Percentiles rank a stretch among this genome's conserved stretches.
Evolutionary conservation across 257 asterid genomes (phyloP).

Genomic region (Ajuga chamaepitys): DNA sequence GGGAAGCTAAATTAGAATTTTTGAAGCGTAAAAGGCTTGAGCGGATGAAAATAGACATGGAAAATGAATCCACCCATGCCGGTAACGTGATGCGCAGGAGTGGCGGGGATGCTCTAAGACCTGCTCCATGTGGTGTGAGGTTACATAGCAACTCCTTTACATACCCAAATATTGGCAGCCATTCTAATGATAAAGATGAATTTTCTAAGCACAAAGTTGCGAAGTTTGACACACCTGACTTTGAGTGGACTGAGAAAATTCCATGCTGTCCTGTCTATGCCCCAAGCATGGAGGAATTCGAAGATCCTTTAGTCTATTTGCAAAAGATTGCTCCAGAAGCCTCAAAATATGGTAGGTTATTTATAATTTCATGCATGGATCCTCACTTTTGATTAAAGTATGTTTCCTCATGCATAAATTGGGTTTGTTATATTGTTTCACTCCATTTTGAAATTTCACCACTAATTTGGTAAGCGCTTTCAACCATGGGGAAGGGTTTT

Average conservation of each 20-base stretch:
- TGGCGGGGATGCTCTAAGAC: slow-evolving; percentile 67
- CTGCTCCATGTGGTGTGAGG: slow-evolving; percentile 84
- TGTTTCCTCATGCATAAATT: background rate
- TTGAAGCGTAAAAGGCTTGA: slow-evolving; percentile 83
- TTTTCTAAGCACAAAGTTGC: slow-evolving; percentile 60
- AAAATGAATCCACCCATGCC: slow-evolving; percentile 37
- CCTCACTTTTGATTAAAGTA: background rate
- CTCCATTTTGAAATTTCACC: background rate
- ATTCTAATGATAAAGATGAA: slow-evolving; percentile 41
- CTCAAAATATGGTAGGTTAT: slow-evolving; percentile 67
- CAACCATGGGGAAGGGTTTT: background rate
- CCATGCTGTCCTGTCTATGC: slow-evolving; percentile 82
- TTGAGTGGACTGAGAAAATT: slow-evolving; percentile 76
- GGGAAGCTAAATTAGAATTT: slow-evolving; percentile 81
- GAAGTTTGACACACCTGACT: slow-evolving; percentile 63
- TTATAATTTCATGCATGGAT: background rate
- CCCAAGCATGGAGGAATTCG: slow-evolving; percentile 82
- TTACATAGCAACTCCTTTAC: slow-evolving; percentile 34
- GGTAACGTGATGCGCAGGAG: slow-evolving; percentile 54
- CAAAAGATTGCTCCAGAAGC: slow-evolving; percentile 97
- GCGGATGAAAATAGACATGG: slow-evolving; percentile 48
- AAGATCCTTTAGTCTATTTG: slow-evolving; percentile 84
- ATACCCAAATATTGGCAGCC: slow-evolving; percentile 32
- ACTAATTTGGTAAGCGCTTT: background rate
- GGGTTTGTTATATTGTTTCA: slow-evolving; percentile 3